These are phyloP conservation scores for Amanita exitialis DNA, from an alignment of 768 basidiomycete species.

Conservation along the genomic window DNA sequence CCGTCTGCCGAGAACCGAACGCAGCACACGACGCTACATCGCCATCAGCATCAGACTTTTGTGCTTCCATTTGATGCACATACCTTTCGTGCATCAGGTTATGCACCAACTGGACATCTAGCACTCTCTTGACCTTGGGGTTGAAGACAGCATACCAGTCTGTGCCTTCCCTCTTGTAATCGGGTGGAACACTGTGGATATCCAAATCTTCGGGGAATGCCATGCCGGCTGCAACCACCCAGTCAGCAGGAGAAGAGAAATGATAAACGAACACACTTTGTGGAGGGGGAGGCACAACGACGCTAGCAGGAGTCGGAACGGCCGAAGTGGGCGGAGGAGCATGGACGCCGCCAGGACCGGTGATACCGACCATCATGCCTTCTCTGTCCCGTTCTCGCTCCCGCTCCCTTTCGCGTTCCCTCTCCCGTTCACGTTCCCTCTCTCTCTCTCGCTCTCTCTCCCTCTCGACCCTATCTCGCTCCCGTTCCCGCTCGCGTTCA, in stretches of 20 bases:
- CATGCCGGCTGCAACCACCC: slow-evolving; percentile 10
- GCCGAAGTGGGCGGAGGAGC: not conserved
- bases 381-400: slow-evolving; percentile 2
- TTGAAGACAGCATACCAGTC: slow-evolving; percentile 92
- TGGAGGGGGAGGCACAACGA: slow-evolving; percentile 9
- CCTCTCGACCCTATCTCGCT: not conserved
- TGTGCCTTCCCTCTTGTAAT: slow-evolving; percentile 60
- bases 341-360: slow-evolving; percentile 7
- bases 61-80: slow-evolving; percentile 10
- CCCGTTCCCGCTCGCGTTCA: slow-evolving; percentile 2
- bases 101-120: slow-evolving; percentile 77
- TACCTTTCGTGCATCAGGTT: slow-evolving; percentile 89
- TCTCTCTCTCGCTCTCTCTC: slow-evolving; percentile 2
- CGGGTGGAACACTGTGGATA: slow-evolving; percentile 31
- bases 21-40: slow-evolving; percentile 58
- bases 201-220: slow-evolving; percentile 39
- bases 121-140: slow-evolving; percentile 62
- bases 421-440: slow-evolving; percentile 1
- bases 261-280: not conserved
- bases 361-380: slow-evolving; percentile 5
- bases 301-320: slow-evolving; percentile 3
- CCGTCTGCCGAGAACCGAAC: slow-evolving; percentile 93
- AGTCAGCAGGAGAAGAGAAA: not conserved
- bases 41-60: not conserved
- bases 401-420: slow-evolving; percentile 2